Percentiles rank a stretch among this genome's conserved stretches.
Conservation (phyloP, 2,329 filamentous ascomycete genomes). For the Colletotrichum ledebouriae region DNA sequence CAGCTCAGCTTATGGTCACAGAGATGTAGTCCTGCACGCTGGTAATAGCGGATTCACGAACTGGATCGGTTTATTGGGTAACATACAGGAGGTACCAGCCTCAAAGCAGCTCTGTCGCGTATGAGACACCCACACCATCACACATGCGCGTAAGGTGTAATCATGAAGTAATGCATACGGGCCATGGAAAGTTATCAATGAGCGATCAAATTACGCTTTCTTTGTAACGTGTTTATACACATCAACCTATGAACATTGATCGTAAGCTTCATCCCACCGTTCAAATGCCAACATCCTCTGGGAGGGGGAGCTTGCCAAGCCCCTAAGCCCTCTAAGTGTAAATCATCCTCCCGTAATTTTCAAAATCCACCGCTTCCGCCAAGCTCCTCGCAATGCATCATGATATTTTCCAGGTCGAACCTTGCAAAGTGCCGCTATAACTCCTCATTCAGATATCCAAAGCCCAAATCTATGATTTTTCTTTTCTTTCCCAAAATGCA, state of each 20-base stretch:
- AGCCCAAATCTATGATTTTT: constrained; percentile 35
- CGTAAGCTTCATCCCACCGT: constrained; percentile 30
- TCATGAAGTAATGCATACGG: no score
- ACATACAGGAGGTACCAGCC: no score
- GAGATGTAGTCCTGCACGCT: no score
- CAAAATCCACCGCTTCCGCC: constrained; percentile 26
- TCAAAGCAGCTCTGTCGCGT: no score
- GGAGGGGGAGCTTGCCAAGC: not conserved
- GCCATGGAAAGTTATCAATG: no score
- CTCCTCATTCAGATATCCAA: constrained; percentile 29
- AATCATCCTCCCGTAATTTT: not conserved
- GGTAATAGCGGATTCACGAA: no score
- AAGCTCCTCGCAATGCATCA: constrained; percentile 41
- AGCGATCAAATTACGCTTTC: no score
- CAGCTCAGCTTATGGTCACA: no score
- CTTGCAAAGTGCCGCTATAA: constrained; percentile 41
- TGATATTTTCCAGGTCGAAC: constrained; percentile 39
- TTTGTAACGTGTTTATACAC: constrained; percentile 2
- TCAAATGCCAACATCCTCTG: constrained; percentile 20
- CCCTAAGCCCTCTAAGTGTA: not conserved
- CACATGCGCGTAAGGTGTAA: no score
- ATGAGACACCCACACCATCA: no score
- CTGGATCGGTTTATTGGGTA: no score
- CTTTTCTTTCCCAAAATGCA: constrained; percentile 34
- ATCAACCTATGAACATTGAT: constrained; percentile 5